Conservation (phyloP, 2,329 filamentous ascomycete species). For the Sordariomycetes sp. region DNA sequence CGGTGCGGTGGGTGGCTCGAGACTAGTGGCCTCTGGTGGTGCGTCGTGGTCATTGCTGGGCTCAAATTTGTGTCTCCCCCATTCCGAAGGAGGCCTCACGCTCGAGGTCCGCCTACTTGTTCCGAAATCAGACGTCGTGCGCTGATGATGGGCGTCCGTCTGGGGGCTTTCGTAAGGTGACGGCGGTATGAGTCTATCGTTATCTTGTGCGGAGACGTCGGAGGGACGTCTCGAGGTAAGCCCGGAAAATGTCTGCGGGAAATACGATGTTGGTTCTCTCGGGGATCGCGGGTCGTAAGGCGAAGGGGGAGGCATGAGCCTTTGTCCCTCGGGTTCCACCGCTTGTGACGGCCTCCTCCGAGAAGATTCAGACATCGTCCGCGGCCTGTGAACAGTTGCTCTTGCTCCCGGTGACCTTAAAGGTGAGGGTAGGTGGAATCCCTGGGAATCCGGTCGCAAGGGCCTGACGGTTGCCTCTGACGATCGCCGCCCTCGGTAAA, state of each 20-base stretch:
- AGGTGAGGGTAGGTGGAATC: not conserved
- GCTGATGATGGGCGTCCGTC: not conserved
- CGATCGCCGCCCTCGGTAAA: not conserved
- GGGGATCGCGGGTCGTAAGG: not conserved
- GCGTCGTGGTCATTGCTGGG: not conserved
- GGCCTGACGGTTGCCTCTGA: not conserved
- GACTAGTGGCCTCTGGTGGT: not conserved
- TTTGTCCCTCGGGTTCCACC: not conserved
- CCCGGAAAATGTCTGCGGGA: not conserved
- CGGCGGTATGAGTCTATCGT: not conserved
- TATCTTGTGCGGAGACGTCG: not conserved
- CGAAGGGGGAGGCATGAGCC: not conserved
- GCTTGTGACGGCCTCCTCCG: not conserved
- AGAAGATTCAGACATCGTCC: not conserved
- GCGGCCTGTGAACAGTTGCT: not conserved
- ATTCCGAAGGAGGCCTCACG: not conserved
- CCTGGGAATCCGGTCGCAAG: not conserved
- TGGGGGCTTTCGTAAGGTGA: not conserved
- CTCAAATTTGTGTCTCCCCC: constrained; percentile 2
- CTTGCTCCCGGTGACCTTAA: not conserved
- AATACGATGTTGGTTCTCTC: not conserved
- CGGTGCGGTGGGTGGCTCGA: not conserved
- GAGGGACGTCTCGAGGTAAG: not conserved
- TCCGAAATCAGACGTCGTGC: not conserved
- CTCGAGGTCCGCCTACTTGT: not conserved